Base-by-base conservation (phyloP, 1,284 basidiomycete species). In the Cutaneotrichosporon dermatis region DNA sequence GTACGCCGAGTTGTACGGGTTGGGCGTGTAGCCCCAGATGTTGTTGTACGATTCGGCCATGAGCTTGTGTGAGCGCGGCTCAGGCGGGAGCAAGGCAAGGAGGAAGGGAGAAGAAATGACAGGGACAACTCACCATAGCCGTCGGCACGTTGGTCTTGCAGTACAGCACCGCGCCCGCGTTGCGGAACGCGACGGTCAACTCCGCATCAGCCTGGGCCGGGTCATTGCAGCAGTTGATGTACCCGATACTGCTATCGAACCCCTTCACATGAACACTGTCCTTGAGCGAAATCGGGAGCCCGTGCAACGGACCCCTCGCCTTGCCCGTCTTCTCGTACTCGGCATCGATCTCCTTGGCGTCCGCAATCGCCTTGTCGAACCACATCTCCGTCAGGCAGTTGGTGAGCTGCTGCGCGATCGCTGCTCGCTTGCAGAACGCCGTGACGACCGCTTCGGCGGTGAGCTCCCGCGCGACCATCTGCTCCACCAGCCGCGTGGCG, bases 361-460 rank as follows among this genome's bases (percentile, higher is more conserved):
- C 61, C 25, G 58, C 71, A 33, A 78, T 59, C 0, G 71, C 80
- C 15, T 73, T 65, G 2, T 76, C 72, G 58, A 80, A 75, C 57
- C 76, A 72, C 52, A 79, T 71, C 62, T 77, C 76, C 50, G 79
- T 65, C 55, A 81, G 16, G 67, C 77, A 76, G 73, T 79, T 62
- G 63, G 76, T 68, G 11, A 90, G 76, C 71, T 92, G 90, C 60
- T 92, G 90, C 1, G 90, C 89, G 53, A 91, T 76, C 46, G 88
- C 81, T 0, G 90, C 88, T 25, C 89, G 81, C 78, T 92, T 91
- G 72, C 84, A 85, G 74, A 88, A 91, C 0, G 89, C 76, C 4
- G 60, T 41, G 4, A 61, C 66, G 4, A 65, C 61, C 41, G 48
- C 68, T 37, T 66, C 63, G 35, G 62, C 60, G 36, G 51, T 66